Evolutionary conservation across 768 basidiomycete genomes (phyloP), one percentile per base, ranked within the genome.

Genomic region (Lactifluus echinatus): DNA sequence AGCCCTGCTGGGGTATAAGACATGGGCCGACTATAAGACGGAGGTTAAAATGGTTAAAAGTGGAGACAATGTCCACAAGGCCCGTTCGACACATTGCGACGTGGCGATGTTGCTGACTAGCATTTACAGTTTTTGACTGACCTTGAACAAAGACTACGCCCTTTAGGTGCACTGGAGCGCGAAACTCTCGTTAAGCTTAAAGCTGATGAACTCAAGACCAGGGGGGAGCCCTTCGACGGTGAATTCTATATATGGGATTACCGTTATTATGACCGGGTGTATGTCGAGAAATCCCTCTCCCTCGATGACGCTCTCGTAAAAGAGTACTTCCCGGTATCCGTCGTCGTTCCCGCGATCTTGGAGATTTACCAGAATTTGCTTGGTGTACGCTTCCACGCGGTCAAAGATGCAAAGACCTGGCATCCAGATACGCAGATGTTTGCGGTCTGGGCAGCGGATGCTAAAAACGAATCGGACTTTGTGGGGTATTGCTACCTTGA

Each of bases 361-460:
- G 74, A 80, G 14, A 89, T 93, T 66, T 94, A 93, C 69, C 88
- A 92, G 69, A 82, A 82, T 55, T 72, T 93, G 19, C 80, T 94
- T 26, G 79, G 86, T 17, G 89, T 94, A 37, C 75, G 75, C 55
- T 91, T 93, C 63, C 64, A 74, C 3, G 73, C 75, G 60, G 55
- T 74, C 36, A 61, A 61, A 34, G 80, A 82, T 58, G 79, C 79
- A 37, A 75, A 82, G 39, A 83, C 80, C 2, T 94, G 92, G 92
- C 92, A 93, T 69, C 80, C 82, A 83, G 90, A 94, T 56, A 90
- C 89, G 0, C 87, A 91, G 63, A 81, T 85, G 60, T 94, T 85
- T 65, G 73, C 87, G 1, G 90, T 93, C 4, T 93, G 91, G 92
- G 84, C 87, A 63, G 82, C 82, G 51, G 82, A 80, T 57, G 84